Base-by-base conservation (phyloP, 2,329 filamentous ascomycete genomes). In the Trematosphaeria pertusa region DNA sequence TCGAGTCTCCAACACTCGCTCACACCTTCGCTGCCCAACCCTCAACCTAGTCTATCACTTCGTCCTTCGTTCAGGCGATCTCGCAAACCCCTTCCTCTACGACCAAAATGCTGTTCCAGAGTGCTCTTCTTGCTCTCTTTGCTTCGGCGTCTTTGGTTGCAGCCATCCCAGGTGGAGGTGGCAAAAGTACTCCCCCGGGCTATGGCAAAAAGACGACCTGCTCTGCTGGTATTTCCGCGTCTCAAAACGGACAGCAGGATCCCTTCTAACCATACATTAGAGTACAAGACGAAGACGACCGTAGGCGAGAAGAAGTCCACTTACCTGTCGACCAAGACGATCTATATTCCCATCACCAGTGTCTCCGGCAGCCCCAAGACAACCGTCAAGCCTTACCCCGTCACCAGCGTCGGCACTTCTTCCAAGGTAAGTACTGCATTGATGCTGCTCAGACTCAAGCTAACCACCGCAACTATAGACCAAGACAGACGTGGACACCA, bases 41-140 rank as follows among this genome's bases (percentile, higher is more conserved):
- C 28, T 21, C 9, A 26, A 36, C 5, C 10, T 15, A 18, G 26
- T 28, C 44, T 36, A 39, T 31, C 28, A 24, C n/a, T 36, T 38
- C 22, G 20, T 22, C 34, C 24, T 40, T 26, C 36, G 24, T 33
- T 37, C 28, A 34, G 14, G 9, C 11, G 35, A 41, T n/a, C 24
- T 33, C 15, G n/a, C n/a, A n/a, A n/a, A n/a, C n/a, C n/a, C n/a
- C n/a, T n/a, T n/a, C n/a, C n/a, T n/a, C n/a, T n/a, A n/a, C n/a
- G n/a, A 36, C 18, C 51, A 64, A 39, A 8, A 65, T 65, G 60
- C 51, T 59, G 41, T 55, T 54, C 54, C 47, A 52, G 11, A 51
- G 46, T 17, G 42, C 46, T 33, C 21, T 61, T 19, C 9, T 62
- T 18, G 42, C 51, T 17, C 37, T 62, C 31, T 18, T 62, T 38